Evolutionary conservation across 257 asterid species (phyloP).

Genomic region (Solanum piurae): DNA sequence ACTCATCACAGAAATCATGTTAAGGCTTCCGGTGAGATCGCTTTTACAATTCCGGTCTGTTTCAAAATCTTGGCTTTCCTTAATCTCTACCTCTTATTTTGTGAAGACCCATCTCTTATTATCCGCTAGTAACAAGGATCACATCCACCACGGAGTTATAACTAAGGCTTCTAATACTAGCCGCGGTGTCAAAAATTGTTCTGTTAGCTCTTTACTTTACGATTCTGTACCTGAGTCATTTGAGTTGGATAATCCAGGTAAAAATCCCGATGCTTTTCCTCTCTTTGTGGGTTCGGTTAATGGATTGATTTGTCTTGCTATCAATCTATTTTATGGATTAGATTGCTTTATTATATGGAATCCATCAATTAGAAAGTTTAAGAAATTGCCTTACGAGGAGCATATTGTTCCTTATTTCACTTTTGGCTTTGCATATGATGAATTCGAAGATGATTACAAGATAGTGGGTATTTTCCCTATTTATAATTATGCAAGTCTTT

Average conservation of each 20-base stretch:
- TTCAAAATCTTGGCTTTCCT: not conserved
- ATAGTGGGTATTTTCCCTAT: not conserved
- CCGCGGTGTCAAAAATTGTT: not conserved
- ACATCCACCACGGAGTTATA: not conserved
- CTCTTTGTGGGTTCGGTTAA: not conserved
- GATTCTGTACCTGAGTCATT: not conserved
- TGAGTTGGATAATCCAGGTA: not conserved
- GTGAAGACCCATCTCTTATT: not conserved
- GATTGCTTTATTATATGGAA: constrained; percentile 28
- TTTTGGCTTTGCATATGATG: constrained; percentile 26
- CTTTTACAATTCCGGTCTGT: not conserved
- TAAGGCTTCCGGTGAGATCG: not conserved
- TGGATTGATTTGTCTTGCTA: not conserved
- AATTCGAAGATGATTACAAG: not conserved
- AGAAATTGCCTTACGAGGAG: constrained; percentile 21
- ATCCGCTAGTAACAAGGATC: not conserved
- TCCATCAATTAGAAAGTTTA: constrained; percentile 28
- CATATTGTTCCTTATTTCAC: not conserved
- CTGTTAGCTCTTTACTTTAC: not conserved
- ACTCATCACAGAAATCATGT: not conserved
- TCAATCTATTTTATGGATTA: constrained; percentile 25
- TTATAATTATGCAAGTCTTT: not conserved
- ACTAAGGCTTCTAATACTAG: not conserved
- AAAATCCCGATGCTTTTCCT: not conserved
- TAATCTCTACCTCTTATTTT: not conserved